Evolutionary conservation across 108 stramenopile species (phyloP), one percentile per base, ranked within the genome.

Genomic region (Stephanodiscus minutulus): DNA sequence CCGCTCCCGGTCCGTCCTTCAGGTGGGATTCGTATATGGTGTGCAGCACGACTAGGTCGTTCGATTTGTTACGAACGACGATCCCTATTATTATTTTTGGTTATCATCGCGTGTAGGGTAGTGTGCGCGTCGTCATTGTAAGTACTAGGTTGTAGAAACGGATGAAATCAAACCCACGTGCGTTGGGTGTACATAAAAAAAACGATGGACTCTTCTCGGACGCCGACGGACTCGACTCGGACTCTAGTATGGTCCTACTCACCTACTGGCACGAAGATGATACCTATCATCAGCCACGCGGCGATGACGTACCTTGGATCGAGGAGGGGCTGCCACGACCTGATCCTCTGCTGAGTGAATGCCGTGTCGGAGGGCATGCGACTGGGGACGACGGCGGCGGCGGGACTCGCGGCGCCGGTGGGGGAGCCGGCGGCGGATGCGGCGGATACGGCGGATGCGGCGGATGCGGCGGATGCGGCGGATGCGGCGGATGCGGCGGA

Each of bases 241-340:
- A n/a, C n/a, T n/a, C n/a, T n/a, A n/a, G n/a, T n/a, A n/a, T n/a
- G n/a, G n/a, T n/a, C n/a, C n/a, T n/a, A n/a, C n/a, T 68, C 80
- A 89, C 97, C 96, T 33, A 88, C 60, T 1, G 96, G 96, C 64
- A 98, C 76, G 74, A 97, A 91, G 49, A 95, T 78, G 15, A 87
- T 74, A 5, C 92, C 96, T 47, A 97, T 71, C 36, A 89, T 49
- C 11, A 96, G 59, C 56, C 94, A 91, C 5, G 89, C 31, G 25
- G 62, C 74, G 61, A 97, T 94, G 54, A 97, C 90, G 85, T 85
- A 96, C 36, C 63, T 82, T 12, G 98, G 96, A 67, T 96, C 94
- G 17, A 98, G 69, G 52, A 97, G 84, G 2, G 98, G 98, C 80
- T 93, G 86, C 98, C 98, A 98, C 7, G 98, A 89, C 47, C 84